Evolutionary conservation across 2,329 filamentous ascomycete genomes (phyloP).

Genomic region (Xylaria arbuscula): DNA sequence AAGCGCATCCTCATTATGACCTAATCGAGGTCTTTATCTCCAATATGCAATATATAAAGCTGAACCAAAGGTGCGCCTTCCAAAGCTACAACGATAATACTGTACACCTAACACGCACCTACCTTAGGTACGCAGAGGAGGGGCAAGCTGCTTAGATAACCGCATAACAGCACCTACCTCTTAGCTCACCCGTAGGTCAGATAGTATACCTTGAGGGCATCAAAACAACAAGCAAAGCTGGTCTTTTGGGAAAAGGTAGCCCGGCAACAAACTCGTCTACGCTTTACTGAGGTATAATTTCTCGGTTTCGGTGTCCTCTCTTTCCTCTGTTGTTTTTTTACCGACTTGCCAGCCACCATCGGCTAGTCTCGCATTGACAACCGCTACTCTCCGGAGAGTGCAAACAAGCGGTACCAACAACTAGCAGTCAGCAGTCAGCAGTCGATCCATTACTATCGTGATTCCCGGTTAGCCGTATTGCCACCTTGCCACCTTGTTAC

Average conservation of each 20-base stretch:
- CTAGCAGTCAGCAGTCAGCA: slow-evolving; percentile 11
- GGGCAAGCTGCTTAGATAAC: neutral
- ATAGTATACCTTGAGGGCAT: slow-evolving; percentile 22
- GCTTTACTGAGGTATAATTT: neutral
- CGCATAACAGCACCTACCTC: neutral
- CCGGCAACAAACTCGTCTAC: neutral
- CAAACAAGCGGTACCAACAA: slow-evolving; percentile 18
- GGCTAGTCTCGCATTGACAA: neutral
- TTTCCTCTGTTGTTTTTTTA: neutral
- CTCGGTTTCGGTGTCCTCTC: neutral
- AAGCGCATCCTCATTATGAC: neutral
- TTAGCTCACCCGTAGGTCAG: neutral
- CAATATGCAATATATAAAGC: neutral
- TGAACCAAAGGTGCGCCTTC: neutral
- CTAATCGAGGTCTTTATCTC: neutral
- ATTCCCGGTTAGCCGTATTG: neutral
- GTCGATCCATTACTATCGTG: slow-evolving; percentile 1
- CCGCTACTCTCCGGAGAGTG: neutral
- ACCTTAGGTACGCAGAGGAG: neutral
- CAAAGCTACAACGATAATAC: neutral
- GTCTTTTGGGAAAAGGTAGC: neutral
- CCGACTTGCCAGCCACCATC: neutral
- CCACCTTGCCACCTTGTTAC: slow-evolving; percentile 6
- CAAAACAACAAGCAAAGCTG: slow-evolving; percentile 7
- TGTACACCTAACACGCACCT: neutral